Evolutionary conservation across 202 grass and related monocot genomes (phyloP).

Genomic region (Musa balbisiana): DNA sequence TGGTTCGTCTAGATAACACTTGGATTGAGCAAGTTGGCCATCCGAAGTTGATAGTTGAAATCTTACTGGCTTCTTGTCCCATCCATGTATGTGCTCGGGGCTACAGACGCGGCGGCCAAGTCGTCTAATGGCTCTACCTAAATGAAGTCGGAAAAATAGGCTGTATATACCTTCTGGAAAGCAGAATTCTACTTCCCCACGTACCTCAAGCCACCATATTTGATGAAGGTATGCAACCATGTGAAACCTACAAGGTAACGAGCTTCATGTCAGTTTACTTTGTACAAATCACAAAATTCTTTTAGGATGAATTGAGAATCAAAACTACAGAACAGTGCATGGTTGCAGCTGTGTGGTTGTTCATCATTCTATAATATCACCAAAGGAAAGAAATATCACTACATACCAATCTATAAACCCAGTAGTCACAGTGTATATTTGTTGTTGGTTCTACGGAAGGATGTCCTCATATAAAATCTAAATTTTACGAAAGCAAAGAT

Average conservation of each 20-base stretch:
- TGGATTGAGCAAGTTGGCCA: slow-evolving; percentile 9
- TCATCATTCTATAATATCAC: too few relatives aligned
- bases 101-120: slow-evolving; percentile 10
- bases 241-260: slow-evolving; percentile 1
- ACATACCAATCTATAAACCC: too few relatives aligned
- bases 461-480: too few relatives aligned
- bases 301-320: neutral
- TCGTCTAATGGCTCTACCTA: slow-evolving; percentile 1
- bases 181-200: slow-evolving; percentile 11
- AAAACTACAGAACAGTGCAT: neutral
- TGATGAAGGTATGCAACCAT: slow-evolving; percentile 16
- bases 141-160: slow-evolving; percentile 19
- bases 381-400: too few relatives aligned
- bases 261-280: neutral
- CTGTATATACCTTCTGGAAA: slow-evolving; percentile 17
- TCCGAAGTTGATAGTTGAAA: slow-evolving; percentile 12
- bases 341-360: too few relatives aligned
- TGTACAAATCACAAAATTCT: neutral
- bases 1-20: slow-evolving; percentile 7
- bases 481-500: too few relatives aligned
- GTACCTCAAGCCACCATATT: slow-evolving; percentile 12
- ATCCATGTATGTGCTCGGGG: slow-evolving; percentile 20
- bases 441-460: too few relatives aligned
- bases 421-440: too few relatives aligned
- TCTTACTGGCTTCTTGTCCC: slow-evolving; percentile 18